phyloP scores from a whole-genome alignment of 2,329 filamentous ascomycete genomes.

The Venturiaceae sp. region DNA sequence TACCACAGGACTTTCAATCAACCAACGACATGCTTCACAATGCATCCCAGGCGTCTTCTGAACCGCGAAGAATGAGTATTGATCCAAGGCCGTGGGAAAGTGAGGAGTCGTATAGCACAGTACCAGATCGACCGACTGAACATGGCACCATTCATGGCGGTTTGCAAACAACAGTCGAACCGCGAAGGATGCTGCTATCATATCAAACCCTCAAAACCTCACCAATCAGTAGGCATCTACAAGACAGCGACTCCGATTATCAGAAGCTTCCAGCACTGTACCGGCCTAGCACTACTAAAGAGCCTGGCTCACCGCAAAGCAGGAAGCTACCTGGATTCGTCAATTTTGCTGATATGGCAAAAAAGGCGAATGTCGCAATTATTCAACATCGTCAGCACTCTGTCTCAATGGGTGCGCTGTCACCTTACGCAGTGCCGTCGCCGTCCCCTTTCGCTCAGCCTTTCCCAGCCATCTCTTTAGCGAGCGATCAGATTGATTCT shows the following conservation, averaged over 20 bases:
- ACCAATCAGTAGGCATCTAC: background rate
- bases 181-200: background rate
- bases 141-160: too few relatives aligned
- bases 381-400: background rate
- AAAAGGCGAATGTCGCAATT: background rate
- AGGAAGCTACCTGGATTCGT: background rate
- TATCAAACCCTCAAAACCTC: background rate
- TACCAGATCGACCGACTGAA: too few relatives aligned
- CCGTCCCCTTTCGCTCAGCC: constrained; percentile 24
- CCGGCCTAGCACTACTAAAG: constrained; percentile 18
- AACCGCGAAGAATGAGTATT: too few relatives aligned
- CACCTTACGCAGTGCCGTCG: background rate
- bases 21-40: too few relatives aligned
- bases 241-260: too few relatives aligned
- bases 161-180: background rate
- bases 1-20: too few relatives aligned
- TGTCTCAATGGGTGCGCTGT: background rate
- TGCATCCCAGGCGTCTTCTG: too few relatives aligned
- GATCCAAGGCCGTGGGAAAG: too few relatives aligned
- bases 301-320: background rate
- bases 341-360: background rate
- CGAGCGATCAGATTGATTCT: too few relatives aligned
- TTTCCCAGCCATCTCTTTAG: too few relatives aligned
- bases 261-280: constrained; percentile 26
- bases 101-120: too few relatives aligned